Conservation (phyloP, 306 rosid genomes). For the Lupinus albus region DNA sequence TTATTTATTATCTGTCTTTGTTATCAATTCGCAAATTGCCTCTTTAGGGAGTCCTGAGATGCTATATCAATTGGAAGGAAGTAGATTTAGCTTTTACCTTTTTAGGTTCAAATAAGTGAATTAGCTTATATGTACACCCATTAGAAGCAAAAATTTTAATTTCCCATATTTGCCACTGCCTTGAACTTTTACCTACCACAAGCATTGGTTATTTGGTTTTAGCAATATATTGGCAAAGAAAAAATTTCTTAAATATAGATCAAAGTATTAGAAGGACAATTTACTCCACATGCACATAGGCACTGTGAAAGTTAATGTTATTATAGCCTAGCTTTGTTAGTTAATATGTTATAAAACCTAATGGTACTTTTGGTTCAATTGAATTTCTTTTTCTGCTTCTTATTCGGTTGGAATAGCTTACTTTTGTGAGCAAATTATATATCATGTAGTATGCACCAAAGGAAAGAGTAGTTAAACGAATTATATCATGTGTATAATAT, state of each 20-base stretch:
- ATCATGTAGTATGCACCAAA: not conserved
- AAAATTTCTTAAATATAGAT: not conserved
- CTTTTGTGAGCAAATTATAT: not conserved
- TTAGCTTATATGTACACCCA: too few relatives aligned
- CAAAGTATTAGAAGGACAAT: not conserved
- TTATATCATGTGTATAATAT: not conserved
- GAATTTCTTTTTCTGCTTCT: conserved; percentile 1
- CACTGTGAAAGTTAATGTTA: too few relatives aligned
- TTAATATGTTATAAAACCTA: not conserved
- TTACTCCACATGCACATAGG: too few relatives aligned
- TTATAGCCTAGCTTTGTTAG: not conserved
- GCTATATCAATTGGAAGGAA: conserved; percentile 14
- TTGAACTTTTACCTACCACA: conserved; percentile 2
- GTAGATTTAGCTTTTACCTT: not conserved
- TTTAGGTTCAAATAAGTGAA: not conserved
- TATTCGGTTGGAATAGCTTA: not conserved
- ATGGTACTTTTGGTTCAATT: not conserved
- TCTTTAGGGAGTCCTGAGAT: not conserved
- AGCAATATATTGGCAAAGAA: not conserved
- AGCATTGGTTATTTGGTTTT: not conserved
- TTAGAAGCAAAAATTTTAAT: too few relatives aligned
- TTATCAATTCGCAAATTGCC: not conserved
- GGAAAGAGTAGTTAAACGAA: not conserved
- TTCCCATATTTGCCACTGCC: conserved; percentile 8
- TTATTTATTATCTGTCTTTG: not conserved